Conservation (phyloP, 176 grass and related monocot genomes). For the Musa acuminata region DNA sequence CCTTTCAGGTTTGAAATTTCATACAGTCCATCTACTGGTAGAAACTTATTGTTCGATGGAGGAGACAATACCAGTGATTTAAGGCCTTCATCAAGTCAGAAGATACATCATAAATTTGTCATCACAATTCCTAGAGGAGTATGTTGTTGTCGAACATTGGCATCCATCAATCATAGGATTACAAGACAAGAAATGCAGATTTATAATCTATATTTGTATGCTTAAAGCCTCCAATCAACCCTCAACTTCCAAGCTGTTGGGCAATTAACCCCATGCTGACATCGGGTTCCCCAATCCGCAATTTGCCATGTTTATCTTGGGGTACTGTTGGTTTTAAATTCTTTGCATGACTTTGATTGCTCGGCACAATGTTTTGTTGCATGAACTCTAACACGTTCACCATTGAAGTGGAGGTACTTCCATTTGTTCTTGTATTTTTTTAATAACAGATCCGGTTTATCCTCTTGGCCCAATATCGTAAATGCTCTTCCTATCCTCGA, state of each 20-base stretch:
- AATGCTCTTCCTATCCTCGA: constrained; percentile 75
- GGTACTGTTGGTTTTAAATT: background rate
- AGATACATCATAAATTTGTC: too few relatives aligned
- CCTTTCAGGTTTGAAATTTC: too few relatives aligned
- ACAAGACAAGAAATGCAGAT: background rate
- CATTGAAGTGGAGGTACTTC: constrained; percentile 78
- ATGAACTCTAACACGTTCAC: constrained; percentile 44
- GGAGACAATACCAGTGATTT: too few relatives aligned
- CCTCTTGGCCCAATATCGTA: constrained; percentile 34
- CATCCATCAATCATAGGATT: background rate
- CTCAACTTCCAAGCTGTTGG: background rate
- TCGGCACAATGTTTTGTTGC: constrained; percentile 21
- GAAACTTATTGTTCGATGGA: too few relatives aligned
- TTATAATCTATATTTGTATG: background rate
- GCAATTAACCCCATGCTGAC: background rate
- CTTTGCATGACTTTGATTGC: background rate
- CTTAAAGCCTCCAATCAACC: background rate
- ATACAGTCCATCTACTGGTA: too few relatives aligned
- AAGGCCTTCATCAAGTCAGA: too few relatives aligned
- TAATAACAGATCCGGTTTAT: constrained; percentile 47
- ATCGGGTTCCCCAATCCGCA: background rate
- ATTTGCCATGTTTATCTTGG: too few relatives aligned
- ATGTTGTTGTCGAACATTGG: background rate
- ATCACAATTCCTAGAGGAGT: background rate
- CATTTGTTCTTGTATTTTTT: constrained; percentile 68